phyloP scores from a whole-genome alignment of 192 early-diverging fungal genomes.

The Umbelopsis isabellina region DNA sequence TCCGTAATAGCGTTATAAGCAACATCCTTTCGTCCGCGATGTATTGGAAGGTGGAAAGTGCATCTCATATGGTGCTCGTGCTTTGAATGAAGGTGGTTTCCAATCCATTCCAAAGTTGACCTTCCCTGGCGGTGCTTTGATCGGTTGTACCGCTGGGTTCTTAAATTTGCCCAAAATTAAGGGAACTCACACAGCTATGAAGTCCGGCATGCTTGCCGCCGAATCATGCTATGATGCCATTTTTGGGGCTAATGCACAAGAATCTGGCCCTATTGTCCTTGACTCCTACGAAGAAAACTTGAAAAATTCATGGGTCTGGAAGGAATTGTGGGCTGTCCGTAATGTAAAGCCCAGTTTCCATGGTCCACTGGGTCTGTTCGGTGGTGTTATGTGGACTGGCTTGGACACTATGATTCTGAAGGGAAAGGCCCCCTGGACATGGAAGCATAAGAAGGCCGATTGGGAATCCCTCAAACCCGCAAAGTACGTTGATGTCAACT shows the following conservation, averaged over 20 bases:
- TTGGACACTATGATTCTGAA: conserved; percentile 88
- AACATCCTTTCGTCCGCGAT: conserved; percentile 83
- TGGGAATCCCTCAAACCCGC: conserved; percentile 76
- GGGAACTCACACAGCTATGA: conserved; percentile 99
- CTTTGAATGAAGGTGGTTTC: conserved; percentile 94
- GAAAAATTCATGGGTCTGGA: conserved; percentile 86
- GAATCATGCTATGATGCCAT: conserved; percentile 78
- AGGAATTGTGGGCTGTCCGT: conserved; percentile 90
- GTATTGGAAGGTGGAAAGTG: conserved; percentile 90
- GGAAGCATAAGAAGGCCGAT: conserved; percentile 86
- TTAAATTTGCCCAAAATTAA: conserved; percentile 99
- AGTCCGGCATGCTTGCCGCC: conserved; percentile 94
- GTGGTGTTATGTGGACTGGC: conserved; percentile 87
- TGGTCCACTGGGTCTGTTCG: conserved; percentile 80
- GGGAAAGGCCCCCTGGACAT: conserved; percentile 93
- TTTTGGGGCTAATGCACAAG: conserved; percentile 53
- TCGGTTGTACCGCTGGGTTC: conserved; percentile 96
- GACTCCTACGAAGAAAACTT: conserved; percentile 79
- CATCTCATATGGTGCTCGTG: conserved; percentile 92
- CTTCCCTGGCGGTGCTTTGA: conserved; percentile 94
- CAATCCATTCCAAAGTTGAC: conserved; percentile 94
- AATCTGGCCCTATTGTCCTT: conserved; percentile 68
- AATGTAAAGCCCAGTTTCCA: conserved; percentile 96
- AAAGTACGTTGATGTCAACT: conserved; percentile 37
- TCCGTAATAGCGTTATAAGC: conserved; percentile 78